Percentiles rank a stretch among this genome's conserved stretches.
Evolutionary conservation across 2,329 filamentous ascomycete species (phyloP).

Genomic region (Fusarium sp.): DNA sequence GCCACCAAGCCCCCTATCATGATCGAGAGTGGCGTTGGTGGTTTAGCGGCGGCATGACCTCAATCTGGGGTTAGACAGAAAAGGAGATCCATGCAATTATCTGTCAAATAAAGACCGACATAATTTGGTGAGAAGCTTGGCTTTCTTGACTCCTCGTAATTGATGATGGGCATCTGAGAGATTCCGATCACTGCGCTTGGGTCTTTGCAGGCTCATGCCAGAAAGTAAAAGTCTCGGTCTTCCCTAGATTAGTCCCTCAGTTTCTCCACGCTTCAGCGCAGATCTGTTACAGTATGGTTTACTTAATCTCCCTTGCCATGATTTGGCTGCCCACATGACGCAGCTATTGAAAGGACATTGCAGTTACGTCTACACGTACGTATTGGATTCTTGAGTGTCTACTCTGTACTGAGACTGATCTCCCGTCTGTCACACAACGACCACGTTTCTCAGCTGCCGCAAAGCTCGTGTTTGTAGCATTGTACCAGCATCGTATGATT

Average conservation of each 20-base stretch:
- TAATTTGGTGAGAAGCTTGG: conserved; percentile 2
- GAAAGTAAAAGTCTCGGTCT: not conserved
- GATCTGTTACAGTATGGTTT: conserved; percentile 16
- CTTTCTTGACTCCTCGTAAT: not conserved
- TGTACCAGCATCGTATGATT: conserved; percentile 1
- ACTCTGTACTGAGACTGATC: not conserved
- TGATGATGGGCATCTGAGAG: conserved; percentile 2
- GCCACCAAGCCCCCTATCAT: conserved; percentile 19
- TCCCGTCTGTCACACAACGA: not conserved
- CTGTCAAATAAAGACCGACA: conserved; percentile 15
- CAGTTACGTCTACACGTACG: conserved; percentile 26
- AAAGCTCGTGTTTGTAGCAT: not conserved
- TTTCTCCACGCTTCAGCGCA: conserved; percentile 21
- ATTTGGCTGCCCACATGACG: conserved; percentile 20
- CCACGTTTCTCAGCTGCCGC: conserved; percentile 17
- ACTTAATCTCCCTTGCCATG: conserved; percentile 29
- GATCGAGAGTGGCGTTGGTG: conserved; percentile 23
- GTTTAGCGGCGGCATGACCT: conserved; percentile 28
- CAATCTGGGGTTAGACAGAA: conserved; percentile 17
- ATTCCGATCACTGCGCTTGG: conserved; percentile 17
- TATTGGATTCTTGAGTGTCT: conserved; percentile 17
- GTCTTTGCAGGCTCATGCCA: conserved; percentile 8
- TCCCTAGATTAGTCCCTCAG: not conserved
- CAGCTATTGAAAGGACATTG: conserved; percentile 34
- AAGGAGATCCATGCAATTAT: conserved; percentile 24